Evolutionary conservation across 1,284 basidiomycete genomes (phyloP).

Genomic region (Ustilago shanxiensis): DNA sequence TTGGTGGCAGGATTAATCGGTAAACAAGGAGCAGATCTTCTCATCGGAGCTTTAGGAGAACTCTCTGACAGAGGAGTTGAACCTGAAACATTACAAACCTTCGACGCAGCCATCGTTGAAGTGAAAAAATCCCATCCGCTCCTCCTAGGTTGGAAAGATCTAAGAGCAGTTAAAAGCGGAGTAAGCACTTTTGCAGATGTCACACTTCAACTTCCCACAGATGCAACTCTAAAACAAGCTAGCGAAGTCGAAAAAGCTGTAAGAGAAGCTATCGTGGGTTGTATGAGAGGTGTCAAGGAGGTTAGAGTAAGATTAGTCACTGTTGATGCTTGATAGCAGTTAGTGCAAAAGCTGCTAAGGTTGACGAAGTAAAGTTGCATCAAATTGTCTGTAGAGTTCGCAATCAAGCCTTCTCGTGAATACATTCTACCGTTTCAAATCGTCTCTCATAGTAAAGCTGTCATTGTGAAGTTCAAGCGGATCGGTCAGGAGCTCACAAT

Average conservation of each 20-base stretch:
- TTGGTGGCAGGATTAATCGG: conserved; percentile 90
- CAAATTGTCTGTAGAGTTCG: too few species aligned
- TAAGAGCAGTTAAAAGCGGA: conserved; percentile 61
- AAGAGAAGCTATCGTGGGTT: conserved; percentile 28
- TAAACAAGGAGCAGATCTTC: conserved; percentile 81
- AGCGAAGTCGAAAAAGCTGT: conserved; percentile 50
- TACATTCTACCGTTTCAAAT: too few species aligned
- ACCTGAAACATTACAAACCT: conserved; percentile 73
- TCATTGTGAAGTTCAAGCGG: too few species aligned
- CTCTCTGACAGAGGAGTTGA: conserved; percentile 87
- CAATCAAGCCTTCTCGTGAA: too few species aligned
- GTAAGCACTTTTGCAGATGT: conserved; percentile 64
- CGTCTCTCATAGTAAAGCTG: too few species aligned
- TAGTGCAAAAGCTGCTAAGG: too few species aligned
- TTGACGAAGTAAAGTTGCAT: too few species aligned
- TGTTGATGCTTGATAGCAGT: conserved; percentile 24
- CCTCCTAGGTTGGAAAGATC: conserved; percentile 56
- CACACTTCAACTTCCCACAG: conserved; percentile 51
- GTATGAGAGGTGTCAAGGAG: conserved; percentile 57
- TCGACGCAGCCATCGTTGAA: conserved; percentile 73
- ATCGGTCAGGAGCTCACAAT: too few species aligned
- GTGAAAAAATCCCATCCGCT: conserved; percentile 28
- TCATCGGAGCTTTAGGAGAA: conserved; percentile 82
- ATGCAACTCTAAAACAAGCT: conserved; percentile 46
- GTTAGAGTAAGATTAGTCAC: conserved; percentile 50